Conservation (phyloP, 2,329 filamentous ascomycete genomes). For the Bipolaris zeicola region DNA sequence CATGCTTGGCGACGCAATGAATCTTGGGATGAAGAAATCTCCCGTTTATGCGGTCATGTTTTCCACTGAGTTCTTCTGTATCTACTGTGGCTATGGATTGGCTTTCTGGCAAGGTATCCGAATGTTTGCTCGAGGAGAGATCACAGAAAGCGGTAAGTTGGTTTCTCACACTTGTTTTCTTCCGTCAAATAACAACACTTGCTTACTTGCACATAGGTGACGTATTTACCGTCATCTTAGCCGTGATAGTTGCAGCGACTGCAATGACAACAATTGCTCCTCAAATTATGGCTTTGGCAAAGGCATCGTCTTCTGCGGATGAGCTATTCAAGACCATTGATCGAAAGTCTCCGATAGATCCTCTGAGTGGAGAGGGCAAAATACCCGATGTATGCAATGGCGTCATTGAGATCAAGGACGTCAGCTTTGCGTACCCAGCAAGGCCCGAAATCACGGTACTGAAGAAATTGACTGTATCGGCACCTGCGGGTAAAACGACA, state of each 20-base stretch:
- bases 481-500: conserved; percentile 88
- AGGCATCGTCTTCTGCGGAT: conserved; percentile 41
- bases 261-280: conserved; percentile 85
- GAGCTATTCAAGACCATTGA: conserved; percentile 66
- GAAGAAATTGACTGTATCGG: conserved; percentile 75
- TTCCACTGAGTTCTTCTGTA: conserved; percentile 51
- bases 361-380: conserved; percentile 32
- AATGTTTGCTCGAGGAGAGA: conserved; percentile 63
- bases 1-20: conserved; percentile 50
- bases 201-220: conserved; percentile 9
- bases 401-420: conserved; percentile 74
- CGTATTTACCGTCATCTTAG: conserved; percentile 41
- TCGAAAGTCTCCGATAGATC: conserved; percentile 78
- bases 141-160: conserved; percentile 48
- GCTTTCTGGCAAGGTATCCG: conserved; percentile 55
- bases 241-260: conserved; percentile 55
- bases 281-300: conserved; percentile 74
- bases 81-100: conserved; percentile 54
- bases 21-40: conserved; percentile 54
- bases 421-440: conserved; percentile 93
- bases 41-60: conserved; percentile 52
- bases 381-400: conserved; percentile 32
- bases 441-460: conserved; percentile 88
- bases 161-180: no score
- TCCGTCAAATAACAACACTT: neutral